Evolutionary conservation across 495 filamentous ascomycete genomes (phyloP), one percentile per base, ranked within the genome.

Genomic region (Aspergillus nidulans): DNA sequence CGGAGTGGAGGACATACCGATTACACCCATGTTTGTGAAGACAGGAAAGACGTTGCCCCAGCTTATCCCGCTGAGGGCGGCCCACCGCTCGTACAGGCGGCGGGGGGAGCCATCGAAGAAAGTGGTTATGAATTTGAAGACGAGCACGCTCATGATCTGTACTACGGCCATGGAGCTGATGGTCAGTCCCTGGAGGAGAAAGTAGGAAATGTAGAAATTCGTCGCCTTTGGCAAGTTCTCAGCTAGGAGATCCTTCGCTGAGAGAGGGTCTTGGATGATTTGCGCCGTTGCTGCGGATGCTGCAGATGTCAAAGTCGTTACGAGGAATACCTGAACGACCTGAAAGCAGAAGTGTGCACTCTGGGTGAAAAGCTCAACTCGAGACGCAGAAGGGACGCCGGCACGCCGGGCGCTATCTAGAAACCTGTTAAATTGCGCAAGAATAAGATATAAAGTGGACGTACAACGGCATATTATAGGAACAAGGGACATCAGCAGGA

Each of bases 201-300:
- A 92, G 74, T 92, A 96, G 1, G 87, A 86, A 38, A 96, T 88
- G 70, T 94, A 96, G 65, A 96, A 89, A 68, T 92, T 95, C 56
- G 88, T 91, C 3, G 87, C 81, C 58, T 85, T 87, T 4, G 91
- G 91, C 2, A 96, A 66, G 57, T 86, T 86, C 39, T 80, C 56
- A 3, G 91, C 85, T 23, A 96, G 75, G 10, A 95, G 76, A 23
- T 69, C 76, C 4, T 88, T 79, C 36, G 77, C 81, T 1, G 70
- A 75, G 7, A 74, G 62, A 2, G 91, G 91, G 43, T 88, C 65
- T 4, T 88, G 57, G 52, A 79, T 75, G 55, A 96, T 90, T 48
- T 84, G 65, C 10, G 69, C 52, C 21, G 81, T 84, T 3, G 85
- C 77, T 6, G 90, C 79, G 1, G 90, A 87, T 4, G 88, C 84